Conservation (phyloP, 257 asterid genomes). For the Solanum pennellii region DNA sequence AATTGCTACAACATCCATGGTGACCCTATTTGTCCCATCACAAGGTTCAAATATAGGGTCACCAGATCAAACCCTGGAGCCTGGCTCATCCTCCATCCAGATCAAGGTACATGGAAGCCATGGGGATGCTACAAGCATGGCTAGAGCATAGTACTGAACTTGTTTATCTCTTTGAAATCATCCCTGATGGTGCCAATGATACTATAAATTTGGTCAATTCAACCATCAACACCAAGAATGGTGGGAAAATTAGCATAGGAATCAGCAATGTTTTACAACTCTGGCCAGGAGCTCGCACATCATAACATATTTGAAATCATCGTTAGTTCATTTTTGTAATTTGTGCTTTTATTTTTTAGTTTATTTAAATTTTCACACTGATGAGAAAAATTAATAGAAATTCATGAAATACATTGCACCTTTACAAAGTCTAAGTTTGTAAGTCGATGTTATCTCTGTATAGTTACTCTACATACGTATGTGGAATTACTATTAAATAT, state of each 20-base stretch:
- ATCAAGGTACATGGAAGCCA: conserved; percentile 71
- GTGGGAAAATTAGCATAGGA: conserved; percentile 69
- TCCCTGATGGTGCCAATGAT: conserved; percentile 71
- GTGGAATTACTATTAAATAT: too few relatives aligned
- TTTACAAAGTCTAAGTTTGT: too few relatives aligned
- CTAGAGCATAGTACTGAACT: conserved; percentile 36
- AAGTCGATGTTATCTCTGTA: too few relatives aligned
- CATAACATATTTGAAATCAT: too few relatives aligned
- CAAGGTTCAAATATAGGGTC: conserved; percentile 52
- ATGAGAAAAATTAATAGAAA: too few relatives aligned
- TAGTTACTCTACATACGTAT: too few relatives aligned
- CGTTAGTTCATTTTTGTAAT: too few relatives aligned
- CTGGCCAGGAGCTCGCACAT: too few relatives aligned
- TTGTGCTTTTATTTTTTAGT: too few relatives aligned
- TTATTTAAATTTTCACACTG: too few relatives aligned
- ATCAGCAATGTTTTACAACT: conserved; percentile 31
- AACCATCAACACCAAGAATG: conserved; percentile 30
- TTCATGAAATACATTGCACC: too few relatives aligned
- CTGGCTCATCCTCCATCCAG: conserved; percentile 87
- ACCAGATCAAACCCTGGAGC: conserved; percentile 85
- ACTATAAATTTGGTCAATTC: conserved; percentile 54
- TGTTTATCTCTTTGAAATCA: conserved; percentile 76
- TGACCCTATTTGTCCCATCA: conserved; percentile 88
- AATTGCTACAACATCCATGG: conserved; percentile 84
- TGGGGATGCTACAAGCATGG: conserved; percentile 99